A percentile compares a stretch with the other conserved stretches of the same genome.
These are phyloP conservation scores for Boeremia exigua DNA, from an alignment of 2,329 filamentous ascomycete species.

Conservation along the genomic window DNA sequence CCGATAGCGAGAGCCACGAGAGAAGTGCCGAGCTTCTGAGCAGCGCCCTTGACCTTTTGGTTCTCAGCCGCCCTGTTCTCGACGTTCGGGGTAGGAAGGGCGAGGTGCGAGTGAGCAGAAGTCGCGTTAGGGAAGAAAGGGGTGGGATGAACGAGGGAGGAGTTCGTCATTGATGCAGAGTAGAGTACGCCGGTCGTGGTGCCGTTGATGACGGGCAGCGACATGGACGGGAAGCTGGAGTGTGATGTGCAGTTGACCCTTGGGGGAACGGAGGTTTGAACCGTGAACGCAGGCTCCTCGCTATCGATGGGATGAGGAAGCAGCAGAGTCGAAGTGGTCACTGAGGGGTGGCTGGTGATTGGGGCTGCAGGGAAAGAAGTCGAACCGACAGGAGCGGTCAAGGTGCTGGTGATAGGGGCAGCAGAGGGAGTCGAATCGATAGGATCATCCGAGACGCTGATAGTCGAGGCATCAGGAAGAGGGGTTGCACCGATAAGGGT, in stretches of 20 bases:
- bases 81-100: slow-evolving; percentile 17
- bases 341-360: slow-evolving; percentile 7
- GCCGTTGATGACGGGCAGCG: slow-evolving; percentile 10
- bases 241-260: neutral
- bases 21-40: slow-evolving; percentile 7
- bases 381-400: neutral
- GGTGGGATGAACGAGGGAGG: slow-evolving; percentile 2
- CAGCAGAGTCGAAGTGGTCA: slow-evolving; percentile 6
- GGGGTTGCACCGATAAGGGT: neutral
- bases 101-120: slow-evolving; percentile 5
- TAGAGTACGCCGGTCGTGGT: slow-evolving; percentile 12
- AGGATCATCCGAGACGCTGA: slow-evolving; percentile 2
- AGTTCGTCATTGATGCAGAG: slow-evolving; percentile 10
- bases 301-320: neutral
- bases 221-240: slow-evolving; percentile 5
- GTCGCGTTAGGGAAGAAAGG: slow-evolving; percentile 19
- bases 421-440: neutral
- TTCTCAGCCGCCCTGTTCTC: slow-evolving; percentile 5
- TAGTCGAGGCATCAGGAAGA: neutral
- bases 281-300: slow-evolving; percentile 5
- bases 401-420: neutral
- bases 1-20: slow-evolving; percentile 13
- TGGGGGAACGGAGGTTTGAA: slow-evolving; percentile 8
- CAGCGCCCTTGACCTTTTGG: slow-evolving; percentile 2
- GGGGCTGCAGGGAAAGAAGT: neutral